Evolutionary conservation across 306 rosid species (phyloP), one percentile per base, ranked within the genome.

Genomic region (Trichosanthes cucumerina): DNA sequence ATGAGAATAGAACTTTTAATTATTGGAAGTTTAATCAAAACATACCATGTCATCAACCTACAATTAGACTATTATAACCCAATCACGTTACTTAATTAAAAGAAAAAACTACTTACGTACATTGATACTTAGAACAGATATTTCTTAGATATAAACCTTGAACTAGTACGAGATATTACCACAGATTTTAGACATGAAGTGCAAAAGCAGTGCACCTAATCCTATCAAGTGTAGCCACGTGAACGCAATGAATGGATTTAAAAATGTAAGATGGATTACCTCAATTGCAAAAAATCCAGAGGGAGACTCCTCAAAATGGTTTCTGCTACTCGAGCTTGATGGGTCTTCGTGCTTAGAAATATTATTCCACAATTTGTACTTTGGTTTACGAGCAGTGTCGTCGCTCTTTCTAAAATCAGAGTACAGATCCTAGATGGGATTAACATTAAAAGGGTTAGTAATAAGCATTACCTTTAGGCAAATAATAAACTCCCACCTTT

Each of bases 201-300:
- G 23, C 58, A 71, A 24, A 49, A 56, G 47, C 53, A 75, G 19
- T 3, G 9, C 41, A 21, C 26, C 15, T 36, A 19, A n/a, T 54
- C 31, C 15, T 53, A 12, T 31, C 6, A 75, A 54, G 66, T 19
- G n/a, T 56, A 75, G 79, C 50, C 19, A 54, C 33, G 15, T 81
- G 78, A 88, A 50, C 10, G n/a, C 24, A 78, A 59, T 15, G 64
- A 39, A 19, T 11, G 49, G 23, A 23, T 3, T 46, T 31, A 8
- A 52, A 47, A 82, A 59, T 15, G 78, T 80, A 70, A 11, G 52
- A 66, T 54, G 19, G 53, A 77, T 53, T 82, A 85, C 91, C 83
- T 63, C 70, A 23, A 21, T 78, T 21, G 56, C 72, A 28, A 23
- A 18, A 72, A 69, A 52, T 44, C 52, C 71, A 68, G 83, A 76